Evolutionary conservation across 192 early-diverging fungal species (phyloP), one percentile per base, ranked within the genome.

Genomic region (Umbelopsis sp.): DNA sequence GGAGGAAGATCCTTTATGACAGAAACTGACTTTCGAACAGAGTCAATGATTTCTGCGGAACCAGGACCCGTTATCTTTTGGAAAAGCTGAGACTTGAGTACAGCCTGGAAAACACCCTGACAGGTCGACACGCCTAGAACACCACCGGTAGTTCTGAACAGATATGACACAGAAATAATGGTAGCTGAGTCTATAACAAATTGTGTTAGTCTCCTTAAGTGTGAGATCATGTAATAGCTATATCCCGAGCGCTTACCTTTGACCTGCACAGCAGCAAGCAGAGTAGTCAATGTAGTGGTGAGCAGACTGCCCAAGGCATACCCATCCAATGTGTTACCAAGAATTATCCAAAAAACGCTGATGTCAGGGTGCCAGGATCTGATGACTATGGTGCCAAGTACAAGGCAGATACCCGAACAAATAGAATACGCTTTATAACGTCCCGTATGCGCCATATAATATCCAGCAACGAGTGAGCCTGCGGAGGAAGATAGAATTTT

Each of bases 111-210:
- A 49, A 77, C 74, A 22, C 78, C 81, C n/a, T 80, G 80, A 10
- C 76, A 78, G 53, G 82, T 72, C 10, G 85, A 82, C 10, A 90
- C 74, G 66, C 85, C 85, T 47, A 90, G 68, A n/a, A 87, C 86
- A 65, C 83, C 81, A 15, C 88, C 87, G 41, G 81, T 71, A n/a
- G 69, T 74, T 67, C 82, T 78, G 48, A 85, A 71, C 46, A 90
- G 78, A 69, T 82, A 80, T 25, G 81, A 81, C 27, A 83, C 74
- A 23, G 82, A 76, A 16, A 83, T 86, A 41, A 82, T 80, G 2
- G 80, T 80, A 49, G 86, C 86, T 73, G 85, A 81, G 66, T 87
- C 85, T 77, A 67, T 49, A 48, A 86, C 83, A 72, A 72, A 78
- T 79, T 52, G 49, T 45, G 72, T 20, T 75, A 79, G 10, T 78